Evolutionary conservation across 805 yeast species (phyloP).

Genomic region (Hanseniaspora lindneri): DNA sequence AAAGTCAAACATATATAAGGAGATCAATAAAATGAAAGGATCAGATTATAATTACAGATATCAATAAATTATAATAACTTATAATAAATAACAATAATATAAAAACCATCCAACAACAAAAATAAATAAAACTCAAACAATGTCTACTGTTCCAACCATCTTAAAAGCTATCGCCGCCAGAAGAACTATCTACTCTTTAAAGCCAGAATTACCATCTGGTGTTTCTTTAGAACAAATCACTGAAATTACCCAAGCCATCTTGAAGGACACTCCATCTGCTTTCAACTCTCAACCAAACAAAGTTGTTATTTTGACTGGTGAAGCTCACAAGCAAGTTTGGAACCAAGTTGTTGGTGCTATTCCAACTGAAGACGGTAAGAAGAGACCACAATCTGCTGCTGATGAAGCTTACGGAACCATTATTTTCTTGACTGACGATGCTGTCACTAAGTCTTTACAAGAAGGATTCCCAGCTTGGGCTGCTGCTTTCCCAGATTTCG

Average conservation of each 20-base stretch:
- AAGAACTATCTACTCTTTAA: constrained; percentile 39
- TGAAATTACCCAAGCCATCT: constrained; percentile 33
- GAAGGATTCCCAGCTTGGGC: constrained; percentile 35
- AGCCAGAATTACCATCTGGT: constrained; percentile 35
- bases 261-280: constrained; percentile 40
- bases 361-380: constrained; percentile 31
- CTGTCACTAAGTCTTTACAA: constrained; percentile 32
- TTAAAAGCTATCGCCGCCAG: constrained; percentile 32
- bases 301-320: constrained; percentile 38
- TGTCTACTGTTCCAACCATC: constrained; percentile 18
- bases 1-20: no score
- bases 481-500: constrained; percentile 38
- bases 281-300: constrained; percentile 43
- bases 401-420: constrained; percentile 41
- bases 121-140: background rate
- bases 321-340: constrained; percentile 38
- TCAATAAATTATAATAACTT: no score
- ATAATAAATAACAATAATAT: no score
- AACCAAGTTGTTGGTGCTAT: constrained; percentile 31
- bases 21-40: no score
- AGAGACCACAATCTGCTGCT: constrained; percentile 34
- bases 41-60: no score
- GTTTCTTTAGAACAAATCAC: constrained; percentile 33
- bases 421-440: constrained; percentile 37
- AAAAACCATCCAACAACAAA: background rate